phyloP scores from a whole-genome alignment of 1,284 basidiomycete genomes.

The Cryptococcus sp. region DNA sequence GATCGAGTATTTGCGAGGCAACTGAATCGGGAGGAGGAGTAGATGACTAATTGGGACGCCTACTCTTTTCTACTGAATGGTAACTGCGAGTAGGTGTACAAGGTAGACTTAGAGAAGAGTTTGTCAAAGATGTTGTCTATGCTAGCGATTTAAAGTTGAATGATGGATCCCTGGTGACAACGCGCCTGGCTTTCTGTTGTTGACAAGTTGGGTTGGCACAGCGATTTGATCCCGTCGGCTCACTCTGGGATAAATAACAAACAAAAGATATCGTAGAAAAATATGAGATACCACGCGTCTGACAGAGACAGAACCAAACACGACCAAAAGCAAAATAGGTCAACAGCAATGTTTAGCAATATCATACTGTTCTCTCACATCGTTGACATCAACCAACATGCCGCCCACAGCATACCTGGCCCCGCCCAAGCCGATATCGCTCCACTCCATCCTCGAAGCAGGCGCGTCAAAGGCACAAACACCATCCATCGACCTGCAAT shows the following conservation, averaged over 20 bases:
- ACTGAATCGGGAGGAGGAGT: too few species aligned
- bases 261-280: slow-evolving; percentile 5
- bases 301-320: slow-evolving; percentile 9
- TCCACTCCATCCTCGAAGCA: slow-evolving; percentile 27
- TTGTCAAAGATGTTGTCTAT: slow-evolving; percentile 2
- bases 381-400: slow-evolving; percentile 5
- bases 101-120: slow-evolving; percentile 7
- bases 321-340: neutral
- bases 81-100: too few species aligned
- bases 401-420: slow-evolving; percentile 23
- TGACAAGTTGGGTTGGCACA: too few species aligned
- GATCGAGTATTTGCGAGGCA: too few species aligned
- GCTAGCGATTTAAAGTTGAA: neutral
- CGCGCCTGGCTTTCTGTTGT: slow-evolving; percentile 18
- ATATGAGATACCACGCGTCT: neutral
- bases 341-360: neutral
- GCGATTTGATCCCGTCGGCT: slow-evolving; percentile 7
- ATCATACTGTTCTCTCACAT: neutral
- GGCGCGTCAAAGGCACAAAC: slow-evolving; percentile 14
- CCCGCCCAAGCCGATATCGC: slow-evolving; percentile 22
- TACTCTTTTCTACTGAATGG: too few species aligned
- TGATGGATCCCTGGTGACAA: neutral
- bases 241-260: slow-evolving; percentile 8
- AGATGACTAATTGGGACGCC: too few species aligned
- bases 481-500: slow-evolving; percentile 37